Conservation (phyloP, 306 rosid genomes). For the Sicyos baderoa region DNA sequence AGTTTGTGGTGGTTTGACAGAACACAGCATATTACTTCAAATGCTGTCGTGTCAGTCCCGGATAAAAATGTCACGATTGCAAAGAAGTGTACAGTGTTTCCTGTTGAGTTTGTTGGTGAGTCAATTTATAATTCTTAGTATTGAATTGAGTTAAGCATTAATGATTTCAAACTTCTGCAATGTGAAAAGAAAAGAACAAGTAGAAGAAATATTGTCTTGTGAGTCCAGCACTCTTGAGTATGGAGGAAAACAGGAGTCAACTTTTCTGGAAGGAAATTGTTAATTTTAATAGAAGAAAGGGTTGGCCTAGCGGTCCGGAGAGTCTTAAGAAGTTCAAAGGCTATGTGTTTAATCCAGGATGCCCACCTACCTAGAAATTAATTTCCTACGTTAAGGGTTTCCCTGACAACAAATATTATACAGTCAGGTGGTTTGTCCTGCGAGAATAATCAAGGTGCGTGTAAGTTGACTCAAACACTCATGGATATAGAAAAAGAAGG, state of each 20-base stretch:
- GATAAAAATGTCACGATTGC: constrained; percentile 88
- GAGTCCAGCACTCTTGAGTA: background rate
- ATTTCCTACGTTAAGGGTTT: too few relatives aligned
- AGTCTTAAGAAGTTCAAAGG: too few relatives aligned
- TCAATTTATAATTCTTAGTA: background rate
- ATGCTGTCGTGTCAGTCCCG: constrained; percentile 70
- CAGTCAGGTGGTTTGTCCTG: too few relatives aligned
- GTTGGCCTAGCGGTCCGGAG: too few relatives aligned
- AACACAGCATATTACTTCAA: constrained; percentile 64
- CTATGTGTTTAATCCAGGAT: too few relatives aligned
- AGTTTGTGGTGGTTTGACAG: constrained; percentile 97
- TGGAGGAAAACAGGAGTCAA: constrained; percentile 6
- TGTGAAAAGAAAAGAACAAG: background rate
- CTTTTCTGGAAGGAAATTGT: background rate
- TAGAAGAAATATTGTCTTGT: background rate
- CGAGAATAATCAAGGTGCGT: too few relatives aligned
- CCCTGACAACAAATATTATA: too few relatives aligned
- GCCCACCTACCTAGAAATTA: too few relatives aligned
- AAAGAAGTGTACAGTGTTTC: constrained; percentile 84
- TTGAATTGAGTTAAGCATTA: constrained; percentile 5
- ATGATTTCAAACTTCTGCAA: background rate
- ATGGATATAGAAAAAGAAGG: too few relatives aligned
- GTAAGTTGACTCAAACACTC: too few relatives aligned
- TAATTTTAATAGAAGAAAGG: background rate
- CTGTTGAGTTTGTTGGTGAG: constrained; percentile 95